These are phyloP conservation scores for Globisporangium barbulae DNA, from an alignment of 352 stramenopile genomes.

Conservation along the genomic window DNA sequence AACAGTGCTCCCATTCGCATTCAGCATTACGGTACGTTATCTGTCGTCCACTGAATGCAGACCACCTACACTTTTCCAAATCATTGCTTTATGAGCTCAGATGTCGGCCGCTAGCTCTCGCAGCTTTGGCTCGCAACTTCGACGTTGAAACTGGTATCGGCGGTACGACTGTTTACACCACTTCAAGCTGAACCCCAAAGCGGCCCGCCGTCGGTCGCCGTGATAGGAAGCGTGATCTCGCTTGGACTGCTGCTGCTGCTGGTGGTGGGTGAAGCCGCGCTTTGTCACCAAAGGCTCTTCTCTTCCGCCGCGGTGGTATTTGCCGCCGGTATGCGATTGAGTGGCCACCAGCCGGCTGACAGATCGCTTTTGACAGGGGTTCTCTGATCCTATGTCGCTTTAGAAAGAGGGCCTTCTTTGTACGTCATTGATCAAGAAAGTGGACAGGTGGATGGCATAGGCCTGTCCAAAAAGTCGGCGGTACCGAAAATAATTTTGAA, in stretches of 20 bases:
- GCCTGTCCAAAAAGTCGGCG: not conserved
- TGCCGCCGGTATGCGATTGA: not conserved
- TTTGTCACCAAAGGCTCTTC: not conserved
- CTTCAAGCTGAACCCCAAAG: not conserved
- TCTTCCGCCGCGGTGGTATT: not conserved
- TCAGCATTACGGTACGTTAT: not conserved
- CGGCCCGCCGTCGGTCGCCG: not conserved
- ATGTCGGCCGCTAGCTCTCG: not conserved
- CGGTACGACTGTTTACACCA: not conserved
- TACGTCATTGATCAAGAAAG: not conserved
- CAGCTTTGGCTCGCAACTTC: not conserved
- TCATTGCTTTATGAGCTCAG: not conserved
- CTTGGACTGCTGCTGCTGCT: no score
- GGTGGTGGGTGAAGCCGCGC: not conserved
- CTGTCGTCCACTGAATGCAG: not conserved
- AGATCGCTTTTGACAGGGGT: not conserved
- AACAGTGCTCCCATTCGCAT: constrained; percentile 4
- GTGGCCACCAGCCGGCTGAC: not conserved
- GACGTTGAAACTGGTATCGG: not conserved
- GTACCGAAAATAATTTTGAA: no score
- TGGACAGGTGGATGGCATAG: no score
- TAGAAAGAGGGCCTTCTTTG: not conserved
- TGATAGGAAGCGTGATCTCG: not conserved
- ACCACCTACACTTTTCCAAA: not conserved
- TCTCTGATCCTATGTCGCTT: not conserved